These are phyloP conservation scores for Alternaria sp. DNA, from an alignment of 2,329 filamentous ascomycete species.

Conservation along the genomic window DNA sequence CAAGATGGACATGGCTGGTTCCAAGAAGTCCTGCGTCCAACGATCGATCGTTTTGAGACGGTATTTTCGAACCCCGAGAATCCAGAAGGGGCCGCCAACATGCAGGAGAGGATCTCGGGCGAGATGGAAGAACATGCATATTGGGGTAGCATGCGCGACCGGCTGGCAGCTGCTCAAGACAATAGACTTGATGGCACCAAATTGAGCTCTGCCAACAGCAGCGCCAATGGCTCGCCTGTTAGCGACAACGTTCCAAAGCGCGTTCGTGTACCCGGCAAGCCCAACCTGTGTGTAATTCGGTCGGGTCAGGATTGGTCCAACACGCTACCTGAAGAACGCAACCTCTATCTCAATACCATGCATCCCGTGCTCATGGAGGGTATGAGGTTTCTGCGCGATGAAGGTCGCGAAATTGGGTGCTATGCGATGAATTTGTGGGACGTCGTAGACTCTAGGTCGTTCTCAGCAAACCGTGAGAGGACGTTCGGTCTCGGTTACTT, in stretches of 20 bases:
- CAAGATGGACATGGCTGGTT: conserved; percentile 52
- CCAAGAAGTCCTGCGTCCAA: conserved; percentile 54
- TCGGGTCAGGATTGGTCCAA: conserved; percentile 59
- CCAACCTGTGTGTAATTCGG: conserved; percentile 56
- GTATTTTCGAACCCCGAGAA: conserved; percentile 52
- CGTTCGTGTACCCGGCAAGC: conserved; percentile 48
- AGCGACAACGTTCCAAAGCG: conserved; percentile 20
- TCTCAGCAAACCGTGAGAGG: conserved; percentile 35
- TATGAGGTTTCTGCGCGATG: conserved; percentile 57
- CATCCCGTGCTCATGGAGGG: conserved; percentile 56
- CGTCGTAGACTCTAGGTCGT: conserved; percentile 42
- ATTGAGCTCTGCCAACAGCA: background rate
- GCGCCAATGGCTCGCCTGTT: background rate
- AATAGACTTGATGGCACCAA: conserved; percentile 45
- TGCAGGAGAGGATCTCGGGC: conserved; percentile 51
- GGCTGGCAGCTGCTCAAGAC: conserved; percentile 52
- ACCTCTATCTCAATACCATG: conserved; percentile 57
- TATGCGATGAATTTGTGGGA: conserved; percentile 58
- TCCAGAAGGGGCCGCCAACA: conserved; percentile 54
- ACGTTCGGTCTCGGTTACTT: conserved; percentile 57
- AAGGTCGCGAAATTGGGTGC: conserved; percentile 56
- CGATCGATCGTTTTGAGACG: conserved; percentile 56
- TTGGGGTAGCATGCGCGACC: conserved; percentile 60
- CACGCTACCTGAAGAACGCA: conserved; percentile 53
- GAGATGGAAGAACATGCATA: conserved; percentile 56